A percentile compares a stretch with the other conserved stretches of the same genome.
These are phyloP conservation scores for Phialemoniopsis sp. DNA, from an alignment of 2,329 filamentous ascomycete genomes.

Conservation along the genomic window DNA sequence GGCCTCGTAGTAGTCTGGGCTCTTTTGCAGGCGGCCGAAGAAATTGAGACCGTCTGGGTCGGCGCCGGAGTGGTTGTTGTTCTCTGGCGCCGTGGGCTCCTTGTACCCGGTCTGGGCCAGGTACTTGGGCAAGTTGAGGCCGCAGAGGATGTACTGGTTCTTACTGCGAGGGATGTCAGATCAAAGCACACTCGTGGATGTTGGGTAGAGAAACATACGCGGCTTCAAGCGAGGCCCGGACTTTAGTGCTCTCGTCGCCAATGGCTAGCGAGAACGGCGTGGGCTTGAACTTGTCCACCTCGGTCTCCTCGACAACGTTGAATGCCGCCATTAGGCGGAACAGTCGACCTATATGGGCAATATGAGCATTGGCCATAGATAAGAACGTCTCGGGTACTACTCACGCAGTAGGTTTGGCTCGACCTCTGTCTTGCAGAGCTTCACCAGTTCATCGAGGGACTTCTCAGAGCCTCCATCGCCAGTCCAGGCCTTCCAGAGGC, in stretches of 20 bases:
- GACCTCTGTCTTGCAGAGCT: conserved; percentile 11
- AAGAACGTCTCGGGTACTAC: conserved; percentile 1
- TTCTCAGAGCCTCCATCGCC: conserved; percentile 18
- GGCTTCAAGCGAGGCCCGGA: conserved; percentile 21
- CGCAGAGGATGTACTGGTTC: conserved; percentile 21
- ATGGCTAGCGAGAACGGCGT: conserved; percentile 23
- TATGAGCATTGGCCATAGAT: neutral
- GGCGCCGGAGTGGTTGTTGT: conserved; percentile 17
- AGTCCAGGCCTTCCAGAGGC: conserved; percentile 23
- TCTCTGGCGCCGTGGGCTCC: conserved; percentile 19
- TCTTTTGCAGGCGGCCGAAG: conserved; percentile 24
- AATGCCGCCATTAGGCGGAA: conserved; percentile 22
- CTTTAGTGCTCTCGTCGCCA: conserved; percentile 22
- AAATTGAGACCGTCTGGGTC: conserved; percentile 19
- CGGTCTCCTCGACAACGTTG: conserved; percentile 22
- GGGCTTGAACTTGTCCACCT: conserved; percentile 20
- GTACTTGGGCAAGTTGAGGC: conserved; percentile 24
- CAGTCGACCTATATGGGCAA: conserved; percentile 7
- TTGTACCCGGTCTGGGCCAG: conserved; percentile 24
- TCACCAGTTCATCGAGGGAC: conserved; percentile 19
- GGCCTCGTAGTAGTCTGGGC: conserved; percentile 18
- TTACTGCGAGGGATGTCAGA: conserved; percentile 11
- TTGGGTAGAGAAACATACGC: conserved; percentile 12
- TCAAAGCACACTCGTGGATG: neutral
- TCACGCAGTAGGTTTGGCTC: conserved; percentile 22